Evolutionary conservation across 2,329 filamentous ascomycete species (phyloP).

Genomic region (Pyrenochaeta sp.): DNA sequence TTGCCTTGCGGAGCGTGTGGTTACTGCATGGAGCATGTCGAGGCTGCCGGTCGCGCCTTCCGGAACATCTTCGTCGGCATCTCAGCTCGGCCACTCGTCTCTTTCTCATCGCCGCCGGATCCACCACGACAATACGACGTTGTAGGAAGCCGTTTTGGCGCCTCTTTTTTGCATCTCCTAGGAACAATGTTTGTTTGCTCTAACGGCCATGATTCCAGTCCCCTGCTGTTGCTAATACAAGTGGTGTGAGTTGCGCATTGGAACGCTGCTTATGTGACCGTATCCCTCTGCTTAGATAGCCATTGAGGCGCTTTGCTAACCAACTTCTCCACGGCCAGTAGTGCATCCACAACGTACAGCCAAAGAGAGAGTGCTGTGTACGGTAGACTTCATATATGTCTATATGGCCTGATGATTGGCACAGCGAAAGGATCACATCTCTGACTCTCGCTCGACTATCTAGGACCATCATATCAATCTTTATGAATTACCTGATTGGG

Average conservation of each 20-base stretch:
- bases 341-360: background rate
- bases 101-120: conserved; percentile 9
- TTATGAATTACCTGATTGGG: too few species aligned
- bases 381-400: too few species aligned
- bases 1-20: background rate
- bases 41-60: conserved; percentile 3
- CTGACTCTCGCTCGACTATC: too few species aligned
- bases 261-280: conserved; percentile 2
- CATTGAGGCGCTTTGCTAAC: background rate
- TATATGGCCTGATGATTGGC: too few species aligned
- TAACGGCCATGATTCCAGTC: background rate
- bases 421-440: too few species aligned
- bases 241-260: conserved; percentile 1
- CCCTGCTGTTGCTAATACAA: background rate
- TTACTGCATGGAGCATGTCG: background rate
- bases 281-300: background rate
- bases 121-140: too few species aligned
- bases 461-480: too few species aligned
- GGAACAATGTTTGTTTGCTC: background rate
- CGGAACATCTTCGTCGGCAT: conserved; percentile 26
- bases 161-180: background rate
- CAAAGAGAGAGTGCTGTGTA: too few species aligned
- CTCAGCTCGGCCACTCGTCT: conserved; percentile 11
- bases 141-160: too few species aligned
- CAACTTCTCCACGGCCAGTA: background rate